phyloP scores from a whole-genome alignment of 768 basidiomycete species.

The Podaxis sp. region DNA sequence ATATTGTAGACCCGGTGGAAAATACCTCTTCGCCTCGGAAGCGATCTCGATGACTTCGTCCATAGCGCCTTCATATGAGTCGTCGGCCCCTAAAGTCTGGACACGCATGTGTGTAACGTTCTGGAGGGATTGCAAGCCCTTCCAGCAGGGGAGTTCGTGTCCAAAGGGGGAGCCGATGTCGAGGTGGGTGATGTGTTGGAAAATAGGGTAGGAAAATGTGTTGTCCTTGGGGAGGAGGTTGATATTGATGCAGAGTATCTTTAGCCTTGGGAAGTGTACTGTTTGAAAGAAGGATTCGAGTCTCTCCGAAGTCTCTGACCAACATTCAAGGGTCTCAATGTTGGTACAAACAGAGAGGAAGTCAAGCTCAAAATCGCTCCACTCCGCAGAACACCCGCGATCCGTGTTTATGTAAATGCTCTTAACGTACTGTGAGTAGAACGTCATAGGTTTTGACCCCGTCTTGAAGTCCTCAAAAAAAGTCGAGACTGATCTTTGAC shows the following conservation, averaged over 20 bases:
- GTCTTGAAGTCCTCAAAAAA: neutral
- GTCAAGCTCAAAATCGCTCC: slow-evolving; percentile 4
- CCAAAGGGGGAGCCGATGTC: neutral
- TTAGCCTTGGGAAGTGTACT: neutral
- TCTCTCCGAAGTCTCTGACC: neutral
- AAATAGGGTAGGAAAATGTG: slow-evolving; percentile 6
- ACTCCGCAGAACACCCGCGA: neutral
- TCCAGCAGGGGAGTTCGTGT: neutral
- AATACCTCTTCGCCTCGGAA: neutral
- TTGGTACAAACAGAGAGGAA: neutral
- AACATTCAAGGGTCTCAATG: slow-evolving; percentile 3
- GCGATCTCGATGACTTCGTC: neutral
- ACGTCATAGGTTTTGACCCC: neutral
- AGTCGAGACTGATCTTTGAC: neutral
- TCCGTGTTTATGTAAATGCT: neutral
- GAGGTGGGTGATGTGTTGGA: slow-evolving; percentile 7
- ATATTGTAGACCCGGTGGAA: neutral
- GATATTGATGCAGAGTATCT: neutral
- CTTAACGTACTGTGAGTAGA: neutral
- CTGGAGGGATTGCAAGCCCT: neutral
- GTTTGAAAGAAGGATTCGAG: neutral
- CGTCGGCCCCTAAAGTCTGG: neutral
- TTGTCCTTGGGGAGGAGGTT: neutral
- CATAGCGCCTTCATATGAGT: neutral
- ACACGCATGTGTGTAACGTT: slow-evolving; percentile 5